Conservation (phyloP, 352 stramenopile genomes). For the Phytopythium ostracodes region DNA sequence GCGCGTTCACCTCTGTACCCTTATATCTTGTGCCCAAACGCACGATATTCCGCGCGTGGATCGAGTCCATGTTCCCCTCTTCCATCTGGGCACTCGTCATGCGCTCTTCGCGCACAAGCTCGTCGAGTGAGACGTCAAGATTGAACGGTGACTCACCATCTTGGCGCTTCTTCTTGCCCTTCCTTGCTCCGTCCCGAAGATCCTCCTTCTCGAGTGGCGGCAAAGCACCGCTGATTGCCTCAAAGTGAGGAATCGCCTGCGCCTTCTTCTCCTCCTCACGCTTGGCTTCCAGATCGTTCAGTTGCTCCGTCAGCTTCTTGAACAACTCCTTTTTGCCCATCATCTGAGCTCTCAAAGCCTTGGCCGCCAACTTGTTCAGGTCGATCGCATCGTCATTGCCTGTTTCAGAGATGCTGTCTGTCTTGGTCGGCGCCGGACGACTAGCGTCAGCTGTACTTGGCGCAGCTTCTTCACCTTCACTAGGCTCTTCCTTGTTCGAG, state of each 20-base stretch:
- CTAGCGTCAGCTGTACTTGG: neutral
- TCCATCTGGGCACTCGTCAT: constrained; percentile 41
- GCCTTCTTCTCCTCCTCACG: constrained; percentile 36
- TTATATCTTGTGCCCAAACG: constrained; percentile 70
- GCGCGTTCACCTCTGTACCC: constrained; percentile 54
- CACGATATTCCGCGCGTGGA: constrained; percentile 70
- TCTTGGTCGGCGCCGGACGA: neutral
- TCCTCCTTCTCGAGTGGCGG: constrained; percentile 72
- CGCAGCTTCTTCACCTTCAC: neutral
- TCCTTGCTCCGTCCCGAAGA: constrained; percentile 45
- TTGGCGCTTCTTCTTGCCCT: constrained; percentile 57
- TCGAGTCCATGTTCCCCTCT: constrained; percentile 62
- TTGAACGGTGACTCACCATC: constrained; percentile 14
- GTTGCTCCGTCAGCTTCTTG: constrained; percentile 62
- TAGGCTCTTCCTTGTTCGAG: neutral
- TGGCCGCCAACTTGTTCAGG: constrained; percentile 79
- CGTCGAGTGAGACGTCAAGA: constrained; percentile 46
- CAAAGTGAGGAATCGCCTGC: constrained; percentile 47
- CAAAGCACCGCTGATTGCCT: constrained; percentile 50
- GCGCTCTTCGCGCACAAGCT: constrained; percentile 76
- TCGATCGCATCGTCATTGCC: constrained; percentile 34
- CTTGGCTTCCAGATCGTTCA: constrained; percentile 78
- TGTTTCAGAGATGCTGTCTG: neutral
- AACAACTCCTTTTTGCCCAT: constrained; percentile 77
- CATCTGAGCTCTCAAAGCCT: constrained; percentile 77